Base-by-base conservation (phyloP, 768 basidiomycete species). In the Leccinum truebloodii region DNA sequence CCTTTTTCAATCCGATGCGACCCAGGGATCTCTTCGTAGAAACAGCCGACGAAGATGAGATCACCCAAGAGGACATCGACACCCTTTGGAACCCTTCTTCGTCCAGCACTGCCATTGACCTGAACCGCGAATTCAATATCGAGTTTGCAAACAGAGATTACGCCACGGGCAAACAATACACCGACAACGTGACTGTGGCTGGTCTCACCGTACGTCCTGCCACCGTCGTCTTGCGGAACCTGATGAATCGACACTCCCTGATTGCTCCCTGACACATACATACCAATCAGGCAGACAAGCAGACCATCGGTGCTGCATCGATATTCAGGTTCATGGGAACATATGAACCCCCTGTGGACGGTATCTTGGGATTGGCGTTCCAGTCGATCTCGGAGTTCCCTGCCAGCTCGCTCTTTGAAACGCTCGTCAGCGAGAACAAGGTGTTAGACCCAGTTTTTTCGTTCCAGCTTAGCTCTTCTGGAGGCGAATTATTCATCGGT, bases 221-320 rank as follows among this genome's bases (percentile, higher is more conserved):
- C 10, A 44, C 4, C n/a, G 3, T 41, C n/a, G 10, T 34, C 32
- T 34, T 34, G 12, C 32, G 12, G 32, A 12, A 34, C n/a, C 39
- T 48, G 54, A 22, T 20, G 44, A 55, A 51, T 46, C 13, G 4
- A 10, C 9, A 30, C 30, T 26, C 6, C 26, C 26, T 26, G n/a
- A n/a, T n/a, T n/a, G n/a, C n/a, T n/a, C n/a, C n/a, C n/a, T n/a
- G 30, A 30, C 9, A 7, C 35, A 5, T 3, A 12, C 37, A 24
- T 65, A 51, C 32, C 10, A 7, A 26, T 3, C 12, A 9, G 18
- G 22, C 10, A 12, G 14, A 30, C 1, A 63, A 60, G 63, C 63
- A 63, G 28, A 63, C 64, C 35, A 14, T 35, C 35, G 35, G 35
- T 35, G 35, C 14, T 35, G 35, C 35, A 14, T 14, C 14, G 35